Base-by-base conservation (phyloP, 2,329 filamentous ascomycete genomes). In the Trichothecium roseum region DNA sequence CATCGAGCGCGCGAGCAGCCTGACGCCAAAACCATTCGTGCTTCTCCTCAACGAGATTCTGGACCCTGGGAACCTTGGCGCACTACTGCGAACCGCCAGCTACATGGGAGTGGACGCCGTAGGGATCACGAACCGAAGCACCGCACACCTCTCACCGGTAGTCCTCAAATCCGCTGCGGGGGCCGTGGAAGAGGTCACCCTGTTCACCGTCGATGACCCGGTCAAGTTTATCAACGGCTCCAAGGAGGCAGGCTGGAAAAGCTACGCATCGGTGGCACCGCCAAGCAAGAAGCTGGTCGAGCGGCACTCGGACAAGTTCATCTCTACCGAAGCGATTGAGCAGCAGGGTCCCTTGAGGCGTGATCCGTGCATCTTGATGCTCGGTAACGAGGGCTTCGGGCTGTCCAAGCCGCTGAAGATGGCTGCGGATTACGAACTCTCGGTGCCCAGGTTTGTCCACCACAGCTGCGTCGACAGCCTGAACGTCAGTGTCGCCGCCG, bases 91-190 rank as follows among this genome's bases (percentile, higher is more conserved):
- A 26, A 85, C 85, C 5, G 86, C 87, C 3, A 82, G 85, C 50
- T 96, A 91, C 56, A 73, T 96, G n/a, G 89, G 89, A 16, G 81
- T 85, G 5, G 84, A 88, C 37, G 88, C 84, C 4, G 74, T 98
- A 15, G 77, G 78, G 3, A 77, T 94, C 37, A 84, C 85, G 3
- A 78, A 72, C 20, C 74, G 76, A 40, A 81, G 77, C 47, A 84
- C 81, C 13, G 83, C 88, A 0, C 72, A 78, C 0, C 64, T 95
- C 40, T 83, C 80, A 7, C 72, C 86, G 0, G 74, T 88, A 8
- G 79, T 84, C 0, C 70, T 94, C 40, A 96, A 96, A 57, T 83
- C 89, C 0, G 87, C 88, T 1, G 80, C 86, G 0, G 91, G 91
- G 7, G 89, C 89, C 4, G 79, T 84, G 3, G 91, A 98, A 60